These are phyloP conservation scores for Podila clonocystis DNA, from an alignment of 192 early-diverging fungal species.

Conservation along the genomic window DNA sequence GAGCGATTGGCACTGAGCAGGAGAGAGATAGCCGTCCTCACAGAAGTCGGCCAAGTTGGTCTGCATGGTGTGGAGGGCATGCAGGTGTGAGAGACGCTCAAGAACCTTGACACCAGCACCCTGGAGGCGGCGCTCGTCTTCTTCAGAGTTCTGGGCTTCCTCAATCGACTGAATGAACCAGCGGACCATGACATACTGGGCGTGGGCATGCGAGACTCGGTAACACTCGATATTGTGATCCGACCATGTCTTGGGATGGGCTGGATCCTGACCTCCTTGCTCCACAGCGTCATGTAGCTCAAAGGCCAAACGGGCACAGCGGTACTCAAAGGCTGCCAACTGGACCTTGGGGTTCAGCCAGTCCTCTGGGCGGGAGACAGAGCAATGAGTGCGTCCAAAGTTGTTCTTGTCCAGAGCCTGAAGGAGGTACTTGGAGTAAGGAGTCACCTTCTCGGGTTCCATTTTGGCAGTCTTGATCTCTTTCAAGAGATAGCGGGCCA, in stretches of 20 bases:
- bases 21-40: slow-evolving; percentile 34
- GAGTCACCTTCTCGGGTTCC: slow-evolving; percentile 34
- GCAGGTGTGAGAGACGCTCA: slow-evolving; percentile 33
- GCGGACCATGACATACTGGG: slow-evolving; percentile 60
- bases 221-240: slow-evolving; percentile 59
- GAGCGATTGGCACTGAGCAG: slow-evolving; percentile 17
- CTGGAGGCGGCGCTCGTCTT: slow-evolving; percentile 19
- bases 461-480: slow-evolving; percentile 43
- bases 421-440: slow-evolving; percentile 40
- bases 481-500: slow-evolving; percentile 75
- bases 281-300: slow-evolving; percentile 54
- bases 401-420: slow-evolving; percentile 5
- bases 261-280: slow-evolving; percentile 19
- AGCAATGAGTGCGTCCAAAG: slow-evolving; percentile 22
- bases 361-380: slow-evolving; percentile 41
- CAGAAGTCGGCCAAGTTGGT: slow-evolving; percentile 28
- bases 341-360: slow-evolving; percentile 53
- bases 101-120: slow-evolving; percentile 10
- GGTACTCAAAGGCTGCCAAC: slow-evolving; percentile 59
- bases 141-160: slow-evolving; percentile 20
- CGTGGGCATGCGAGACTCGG: slow-evolving; percentile 62
- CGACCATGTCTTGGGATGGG: slow-evolving; percentile 35
- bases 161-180: slow-evolving; percentile 56
- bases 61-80: slow-evolving; percentile 36
- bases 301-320: slow-evolving; percentile 54